These are phyloP conservation scores for Plicaturopsis crispa DNA, from an alignment of 768 basidiomycete genomes.

Conservation along the genomic window DNA sequence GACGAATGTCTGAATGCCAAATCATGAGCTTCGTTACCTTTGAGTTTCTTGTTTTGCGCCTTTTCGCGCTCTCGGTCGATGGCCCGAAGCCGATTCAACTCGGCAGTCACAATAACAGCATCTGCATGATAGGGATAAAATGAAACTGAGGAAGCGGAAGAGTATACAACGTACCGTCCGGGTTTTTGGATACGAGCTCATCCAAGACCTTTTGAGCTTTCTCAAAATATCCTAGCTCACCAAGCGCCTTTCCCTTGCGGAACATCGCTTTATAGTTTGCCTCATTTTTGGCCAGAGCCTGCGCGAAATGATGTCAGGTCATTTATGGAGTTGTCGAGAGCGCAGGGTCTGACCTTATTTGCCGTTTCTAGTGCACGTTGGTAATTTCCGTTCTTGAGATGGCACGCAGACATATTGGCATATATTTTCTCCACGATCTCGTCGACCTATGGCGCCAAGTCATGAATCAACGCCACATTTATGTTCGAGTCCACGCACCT, in stretches of 20 bases:
- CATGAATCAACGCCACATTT: background rate
- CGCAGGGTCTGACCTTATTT: conserved; percentile 47
- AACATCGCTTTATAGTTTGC: conserved; percentile 75
- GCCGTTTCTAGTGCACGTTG: conserved; percentile 74
- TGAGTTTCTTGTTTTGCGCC: conserved; percentile 62
- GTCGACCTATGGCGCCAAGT: conserved; percentile 44
- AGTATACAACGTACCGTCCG: conserved; percentile 36
- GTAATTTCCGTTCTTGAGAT: conserved; percentile 77
- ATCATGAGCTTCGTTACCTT: too few relatives aligned
- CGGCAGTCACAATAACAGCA: conserved; percentile 49
- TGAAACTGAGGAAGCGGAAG: conserved; percentile 1
- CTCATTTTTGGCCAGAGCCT: conserved; percentile 73
- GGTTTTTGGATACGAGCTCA: conserved; percentile 58
- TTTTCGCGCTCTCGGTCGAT: conserved; percentile 64
- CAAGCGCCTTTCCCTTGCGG: conserved; percentile 73
- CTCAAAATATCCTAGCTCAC: conserved; percentile 70
- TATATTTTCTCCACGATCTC: conserved; percentile 75
- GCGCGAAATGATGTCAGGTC: background rate
- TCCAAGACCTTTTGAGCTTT: conserved; percentile 60
- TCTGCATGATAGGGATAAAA: conserved; percentile 29
- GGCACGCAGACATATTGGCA: conserved; percentile 80
- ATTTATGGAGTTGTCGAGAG: background rate
- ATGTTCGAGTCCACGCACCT: conserved; percentile 32
- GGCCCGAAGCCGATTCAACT: conserved; percentile 50
- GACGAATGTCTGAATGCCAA: too few relatives aligned